Base-by-base conservation (phyloP, 805 yeast species). In the Wickerhamiella spandovensis region DNA sequence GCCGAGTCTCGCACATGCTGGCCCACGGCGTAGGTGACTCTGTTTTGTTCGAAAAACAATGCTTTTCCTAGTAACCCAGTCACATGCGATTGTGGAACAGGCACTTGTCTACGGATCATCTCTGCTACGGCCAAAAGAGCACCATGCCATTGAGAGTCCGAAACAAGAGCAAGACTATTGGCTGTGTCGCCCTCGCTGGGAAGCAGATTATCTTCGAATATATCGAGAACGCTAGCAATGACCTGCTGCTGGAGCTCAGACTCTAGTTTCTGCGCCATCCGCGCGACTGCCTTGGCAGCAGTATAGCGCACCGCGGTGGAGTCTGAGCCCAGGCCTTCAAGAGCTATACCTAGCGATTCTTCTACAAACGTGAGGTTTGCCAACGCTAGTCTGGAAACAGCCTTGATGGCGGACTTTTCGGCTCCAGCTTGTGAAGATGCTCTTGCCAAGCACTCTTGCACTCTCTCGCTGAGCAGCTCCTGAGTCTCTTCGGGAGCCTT, bases 1-100 rank as follows among this genome's bases (percentile, higher is more conserved):
- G 90, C 78, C 0, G 96, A 79, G 63, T 89, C 97, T 51, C 95
- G 72, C 1, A 90, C 73, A 56, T 81, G 86, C 1, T 75, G 65
- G 0, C 95, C 95, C 6, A 75, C 62, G 0, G 78, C 67, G 21
- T 69, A 67, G 0, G 79, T 74, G 6, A 78, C 58, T 44, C 73
- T 65, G 25, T 70, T 67, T 54, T 81, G 85, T 51, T 81, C 82
- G 48, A 84, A 74, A 52, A 74, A 78, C 2, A 82, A 63, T 0
- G 79, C 70, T 17, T 55, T 59, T 22, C 71, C 71, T 2, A 79
- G 61, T 5, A 83, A 64, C 1, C 43, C 43, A 0, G 3, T 1
- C 2, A 50, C 49, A 17, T 47, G 39, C 2, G 65, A 48, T 1
- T 54, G 38, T 1, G 37, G 39, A 21, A 58, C 44, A 1, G 54